A percentile compares a stretch with the other conserved stretches of the same genome.
Conservation (phyloP, 768 basidiomycete species). For the Pisolithus marmoratus region DNA sequence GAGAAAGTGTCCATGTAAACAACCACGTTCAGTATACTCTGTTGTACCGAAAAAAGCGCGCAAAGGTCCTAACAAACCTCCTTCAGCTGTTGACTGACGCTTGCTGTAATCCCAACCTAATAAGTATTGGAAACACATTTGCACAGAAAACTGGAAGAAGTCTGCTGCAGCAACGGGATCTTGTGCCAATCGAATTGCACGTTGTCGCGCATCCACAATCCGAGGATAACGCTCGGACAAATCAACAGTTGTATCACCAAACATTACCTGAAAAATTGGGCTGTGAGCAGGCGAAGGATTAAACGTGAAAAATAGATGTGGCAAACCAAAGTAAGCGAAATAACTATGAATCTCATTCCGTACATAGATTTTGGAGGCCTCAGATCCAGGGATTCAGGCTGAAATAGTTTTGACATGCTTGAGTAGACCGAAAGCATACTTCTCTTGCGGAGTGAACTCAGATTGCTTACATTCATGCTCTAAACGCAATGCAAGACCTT, state of each 20-base stretch:
- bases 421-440: conserved; percentile 16
- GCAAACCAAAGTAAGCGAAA: conserved; percentile 24
- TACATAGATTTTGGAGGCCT: conserved; percentile 19
- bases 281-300: conserved; percentile 18
- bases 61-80: conserved; percentile 26
- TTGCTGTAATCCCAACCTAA: conserved; percentile 6
- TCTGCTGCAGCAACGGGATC: conserved; percentile 34
- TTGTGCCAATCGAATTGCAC: conserved; percentile 19
- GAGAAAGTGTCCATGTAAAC: conserved; percentile 29
- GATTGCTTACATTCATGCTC: too few species aligned
- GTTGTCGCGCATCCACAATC: conserved; percentile 5
- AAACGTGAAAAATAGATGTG: conserved; percentile 23
- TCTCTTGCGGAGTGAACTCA: neutral
- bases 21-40: conserved; percentile 23
- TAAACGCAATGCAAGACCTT: too few species aligned
- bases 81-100: too few species aligned
- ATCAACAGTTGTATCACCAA: conserved; percentile 12
- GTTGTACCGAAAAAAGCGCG: conserved; percentile 23
- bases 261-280: conserved; percentile 28
- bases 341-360: conserved; percentile 23
- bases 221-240: conserved; percentile 13
- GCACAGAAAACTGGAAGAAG: conserved; percentile 27
- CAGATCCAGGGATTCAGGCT: conserved; percentile 27
- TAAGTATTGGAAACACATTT: conserved; percentile 7
- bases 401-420: conserved; percentile 25